Evolutionary conservation across 352 stramenopile species (phyloP).

Genomic region (Pythium myriotylum): DNA sequence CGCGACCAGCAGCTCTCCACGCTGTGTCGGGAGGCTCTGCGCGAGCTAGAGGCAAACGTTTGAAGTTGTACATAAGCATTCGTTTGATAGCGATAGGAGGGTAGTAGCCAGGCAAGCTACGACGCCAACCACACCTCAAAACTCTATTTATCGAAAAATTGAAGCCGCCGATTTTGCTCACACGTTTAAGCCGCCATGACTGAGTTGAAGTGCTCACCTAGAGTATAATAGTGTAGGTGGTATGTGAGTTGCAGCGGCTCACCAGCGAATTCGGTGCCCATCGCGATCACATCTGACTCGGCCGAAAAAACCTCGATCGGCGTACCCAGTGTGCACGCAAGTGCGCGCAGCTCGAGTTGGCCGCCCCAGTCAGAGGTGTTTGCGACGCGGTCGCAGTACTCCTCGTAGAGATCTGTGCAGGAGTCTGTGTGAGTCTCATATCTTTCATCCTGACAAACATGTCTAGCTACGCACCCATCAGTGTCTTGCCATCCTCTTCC

Average conservation of each 20-base stretch:
- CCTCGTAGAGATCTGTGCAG: slow-evolving; percentile 70
- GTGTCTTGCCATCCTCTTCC: slow-evolving; percentile 41
- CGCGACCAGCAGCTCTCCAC: slow-evolving; percentile 62
- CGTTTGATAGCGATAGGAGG: slow-evolving; percentile 21
- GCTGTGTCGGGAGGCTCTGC: slow-evolving; percentile 51
- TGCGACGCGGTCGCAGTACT: slow-evolving; percentile 92
- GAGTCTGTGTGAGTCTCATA: no score
- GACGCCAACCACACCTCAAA: not conserved
- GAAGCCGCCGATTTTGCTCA: slow-evolving; percentile 22
- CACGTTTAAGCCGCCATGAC: slow-evolving; percentile 48
- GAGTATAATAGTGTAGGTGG: slow-evolving; percentile 98
- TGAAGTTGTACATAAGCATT: slow-evolving; percentile 1
- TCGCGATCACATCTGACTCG: slow-evolving; percentile 84
- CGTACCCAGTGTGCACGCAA: slow-evolving; percentile 82
- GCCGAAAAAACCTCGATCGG: slow-evolving; percentile 94
- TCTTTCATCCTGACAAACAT: no score
- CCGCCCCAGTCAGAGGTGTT: slow-evolving; percentile 95
- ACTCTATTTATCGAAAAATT: slow-evolving; percentile 36
- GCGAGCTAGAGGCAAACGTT: slow-evolving; percentile 35
- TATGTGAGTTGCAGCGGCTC: slow-evolving; percentile 92
- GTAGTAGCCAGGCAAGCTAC: not conserved
- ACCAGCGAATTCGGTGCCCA: slow-evolving; percentile 83
- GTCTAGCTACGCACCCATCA: slow-evolving; percentile 38
- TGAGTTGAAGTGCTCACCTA: slow-evolving; percentile 99
- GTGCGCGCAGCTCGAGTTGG: slow-evolving; percentile 95